Conservation (phyloP, 2,329 filamentous ascomycete genomes). For the Aspergillus aculeatus region DNA sequence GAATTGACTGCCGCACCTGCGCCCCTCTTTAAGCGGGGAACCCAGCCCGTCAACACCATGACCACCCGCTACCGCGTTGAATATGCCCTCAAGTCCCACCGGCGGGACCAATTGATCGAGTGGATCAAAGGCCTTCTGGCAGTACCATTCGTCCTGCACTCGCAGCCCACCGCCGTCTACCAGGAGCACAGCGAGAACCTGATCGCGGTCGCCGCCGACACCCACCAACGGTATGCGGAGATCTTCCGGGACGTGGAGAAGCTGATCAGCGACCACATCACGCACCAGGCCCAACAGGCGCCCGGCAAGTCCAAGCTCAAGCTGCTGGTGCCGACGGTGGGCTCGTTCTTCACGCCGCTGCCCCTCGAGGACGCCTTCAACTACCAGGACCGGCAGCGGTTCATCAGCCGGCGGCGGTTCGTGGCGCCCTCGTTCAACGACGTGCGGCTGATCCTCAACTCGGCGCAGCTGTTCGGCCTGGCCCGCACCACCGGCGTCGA, state of each 20-base stretch:
- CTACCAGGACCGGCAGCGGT: constrained; percentile 80
- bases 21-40: background rate
- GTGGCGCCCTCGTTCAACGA: constrained; percentile 98
- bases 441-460: constrained; percentile 87
- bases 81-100: constrained; percentile 72
- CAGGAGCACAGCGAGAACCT: constrained; percentile 65
- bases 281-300: constrained; percentile 64
- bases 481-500: constrained; percentile 70
- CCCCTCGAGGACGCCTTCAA: constrained; percentile 86
- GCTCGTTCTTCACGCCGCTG: constrained; percentile 88
- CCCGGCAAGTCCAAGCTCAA: constrained; percentile 83
- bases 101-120: constrained; percentile 87
- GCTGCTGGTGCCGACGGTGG: constrained; percentile 84
- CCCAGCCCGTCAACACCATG: constrained; percentile 30
- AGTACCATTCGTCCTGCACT: constrained; percentile 94
- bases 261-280: constrained; percentile 88
- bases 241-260: constrained; percentile 92
- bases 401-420: constrained; percentile 87
- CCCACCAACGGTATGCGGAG: constrained; percentile 86
- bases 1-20: background rate
- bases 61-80: constrained; percentile 61
- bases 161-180: constrained; percentile 85
- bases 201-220: constrained; percentile 71
- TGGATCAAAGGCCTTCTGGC: constrained; percentile 96
- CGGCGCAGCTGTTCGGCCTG: constrained; percentile 91